phyloP scores from a whole-genome alignment of 768 basidiomycete genomes.

The Strobilomyces confusus region DNA sequence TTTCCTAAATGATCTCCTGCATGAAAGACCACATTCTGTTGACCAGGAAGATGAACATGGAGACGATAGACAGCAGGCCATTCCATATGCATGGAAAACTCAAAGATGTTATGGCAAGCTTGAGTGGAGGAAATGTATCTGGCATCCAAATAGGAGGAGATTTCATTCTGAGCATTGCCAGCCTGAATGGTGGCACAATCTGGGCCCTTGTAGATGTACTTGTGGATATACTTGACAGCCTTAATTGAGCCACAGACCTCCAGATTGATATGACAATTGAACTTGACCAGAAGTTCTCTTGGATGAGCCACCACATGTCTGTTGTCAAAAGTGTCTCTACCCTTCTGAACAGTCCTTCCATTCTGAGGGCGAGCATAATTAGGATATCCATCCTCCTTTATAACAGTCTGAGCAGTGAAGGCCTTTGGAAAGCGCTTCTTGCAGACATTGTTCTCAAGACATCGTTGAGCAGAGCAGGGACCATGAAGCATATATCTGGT shows the following conservation, averaged over 20 bases:
- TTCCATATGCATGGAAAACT: neutral
- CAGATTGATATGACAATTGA: conserved; percentile 26
- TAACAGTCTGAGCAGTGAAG: conserved; percentile 24
- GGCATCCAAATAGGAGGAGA: neutral
- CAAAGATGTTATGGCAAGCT: neutral
- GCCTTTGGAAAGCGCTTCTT: conserved; percentile 24
- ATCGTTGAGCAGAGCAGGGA: conserved; percentile 32
- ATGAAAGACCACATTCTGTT: neutral
- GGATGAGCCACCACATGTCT: conserved; percentile 40
- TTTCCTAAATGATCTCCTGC: neutral
- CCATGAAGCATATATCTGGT: conserved; percentile 44
- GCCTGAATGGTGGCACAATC: neutral
- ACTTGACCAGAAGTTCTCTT: conserved; percentile 33
- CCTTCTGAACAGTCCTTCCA: conserved; percentile 26
- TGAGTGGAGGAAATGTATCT: neutral
- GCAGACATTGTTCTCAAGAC: conserved; percentile 27
- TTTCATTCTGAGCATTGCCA: neutral
- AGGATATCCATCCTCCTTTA: conserved; percentile 41
- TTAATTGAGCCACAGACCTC: neutral
- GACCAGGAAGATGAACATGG: neutral
- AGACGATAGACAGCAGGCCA: neutral
- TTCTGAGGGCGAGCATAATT: conserved; percentile 33
- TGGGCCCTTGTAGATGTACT: conserved; percentile 42
- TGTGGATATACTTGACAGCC: conserved; percentile 38
- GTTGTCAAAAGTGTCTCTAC: conserved; percentile 30